These are phyloP conservation scores for Cunninghamia lanceolata DNA, from an alignment of 75 land plant genomes.

Conservation along the genomic window DNA sequence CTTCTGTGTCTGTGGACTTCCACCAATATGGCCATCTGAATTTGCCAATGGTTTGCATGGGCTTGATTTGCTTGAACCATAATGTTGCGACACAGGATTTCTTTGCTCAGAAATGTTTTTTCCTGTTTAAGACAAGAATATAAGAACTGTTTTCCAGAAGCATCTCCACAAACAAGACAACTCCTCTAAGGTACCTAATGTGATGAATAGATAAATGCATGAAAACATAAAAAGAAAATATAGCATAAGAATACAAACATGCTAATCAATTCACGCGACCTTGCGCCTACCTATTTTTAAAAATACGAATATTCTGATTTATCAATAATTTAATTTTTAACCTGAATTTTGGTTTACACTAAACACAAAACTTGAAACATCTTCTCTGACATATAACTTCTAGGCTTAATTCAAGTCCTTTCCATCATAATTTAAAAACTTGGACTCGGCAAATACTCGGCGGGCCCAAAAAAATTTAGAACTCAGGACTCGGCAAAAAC, in stretches of 20 bases:
- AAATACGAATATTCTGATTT: background rate
- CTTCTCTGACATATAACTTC: background rate
- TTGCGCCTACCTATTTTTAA: background rate
- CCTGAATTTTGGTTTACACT: background rate
- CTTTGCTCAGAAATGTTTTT: background rate
- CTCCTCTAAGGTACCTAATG: background rate
- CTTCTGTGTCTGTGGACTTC: constrained; percentile 1
- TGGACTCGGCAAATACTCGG: too few species aligned
- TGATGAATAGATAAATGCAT: background rate
- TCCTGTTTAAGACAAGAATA: background rate
- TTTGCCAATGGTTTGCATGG: background rate
- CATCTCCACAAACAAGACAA: background rate
- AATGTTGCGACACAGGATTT: background rate
- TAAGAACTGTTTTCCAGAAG: background rate
- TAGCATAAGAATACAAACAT: background rate
- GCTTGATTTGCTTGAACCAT: constrained; percentile 1
- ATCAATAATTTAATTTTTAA: background rate
- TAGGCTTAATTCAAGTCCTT: background rate
- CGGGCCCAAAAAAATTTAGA: too few species aligned
- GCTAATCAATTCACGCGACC: background rate
- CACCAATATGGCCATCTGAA: background rate
- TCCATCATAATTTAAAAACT: too few species aligned
- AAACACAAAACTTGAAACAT: background rate
- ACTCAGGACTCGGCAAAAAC: too few species aligned
- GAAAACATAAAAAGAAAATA: background rate